These are phyloP conservation scores for Sclerotinia nivalis DNA, from an alignment of 2,329 filamentous ascomycete species.

Conservation along the genomic window DNA sequence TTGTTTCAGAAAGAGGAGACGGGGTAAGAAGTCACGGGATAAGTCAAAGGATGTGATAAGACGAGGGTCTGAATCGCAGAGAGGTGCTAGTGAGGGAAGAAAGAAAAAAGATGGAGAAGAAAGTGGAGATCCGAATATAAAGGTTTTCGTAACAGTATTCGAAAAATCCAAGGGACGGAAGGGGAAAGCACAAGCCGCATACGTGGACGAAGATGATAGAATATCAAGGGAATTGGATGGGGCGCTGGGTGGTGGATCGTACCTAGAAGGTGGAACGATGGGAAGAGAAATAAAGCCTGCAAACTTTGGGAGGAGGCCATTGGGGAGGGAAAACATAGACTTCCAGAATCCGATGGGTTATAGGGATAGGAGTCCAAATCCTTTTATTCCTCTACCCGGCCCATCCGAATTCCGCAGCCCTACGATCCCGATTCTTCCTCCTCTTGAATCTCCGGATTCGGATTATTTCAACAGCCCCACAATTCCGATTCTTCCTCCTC, in stretches of 20 bases:
- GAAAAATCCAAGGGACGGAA: not conserved
- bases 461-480: not conserved
- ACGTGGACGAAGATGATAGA: not conserved
- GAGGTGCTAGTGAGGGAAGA: not conserved
- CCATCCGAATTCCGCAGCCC: not conserved
- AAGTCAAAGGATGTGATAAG: not conserved
- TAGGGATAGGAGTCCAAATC: not conserved
- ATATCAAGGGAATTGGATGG: constrained; percentile 7
- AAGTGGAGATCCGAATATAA: not conserved
- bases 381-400: not conserved
- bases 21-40: not conserved
- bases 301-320: no score
- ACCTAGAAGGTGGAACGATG: constrained; percentile 5
- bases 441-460: not conserved
- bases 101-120: no score
- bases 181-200: not conserved
- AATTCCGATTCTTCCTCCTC: not conserved
- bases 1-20: not conserved
- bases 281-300: not conserved
- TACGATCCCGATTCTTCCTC: not conserved
- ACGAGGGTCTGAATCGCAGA: not conserved
- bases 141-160: not conserved
- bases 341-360: no score
- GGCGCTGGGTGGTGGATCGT: constrained; percentile 3
- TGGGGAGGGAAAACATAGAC: not conserved